Percentiles rank a stretch among this genome's conserved stretches.
Evolutionary conservation across 2,329 filamentous ascomycete genomes (phyloP).

Genomic region (Clarireedia homoeocarpa): DNA sequence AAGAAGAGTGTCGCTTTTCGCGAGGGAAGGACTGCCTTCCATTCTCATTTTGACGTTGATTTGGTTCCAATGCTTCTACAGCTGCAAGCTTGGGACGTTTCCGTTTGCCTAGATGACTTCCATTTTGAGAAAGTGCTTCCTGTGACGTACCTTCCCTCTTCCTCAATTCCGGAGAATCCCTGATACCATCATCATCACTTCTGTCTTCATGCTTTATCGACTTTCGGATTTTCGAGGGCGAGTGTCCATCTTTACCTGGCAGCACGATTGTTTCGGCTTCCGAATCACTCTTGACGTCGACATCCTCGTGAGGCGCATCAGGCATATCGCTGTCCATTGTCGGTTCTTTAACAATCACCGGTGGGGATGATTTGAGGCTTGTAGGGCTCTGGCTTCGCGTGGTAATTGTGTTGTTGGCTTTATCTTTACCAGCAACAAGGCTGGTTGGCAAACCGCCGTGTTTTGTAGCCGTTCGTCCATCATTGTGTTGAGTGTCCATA

Average conservation of each 20-base stretch:
- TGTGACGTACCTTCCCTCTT: slow-evolving; percentile 1
- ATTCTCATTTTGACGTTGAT: slow-evolving; percentile 1
- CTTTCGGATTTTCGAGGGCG: slow-evolving; percentile 55
- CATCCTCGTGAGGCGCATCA: slow-evolving; percentile 14
- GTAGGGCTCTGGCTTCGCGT: slow-evolving; percentile 21
- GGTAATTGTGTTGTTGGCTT: slow-evolving; percentile 12
- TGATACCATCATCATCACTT: slow-evolving; percentile 44
- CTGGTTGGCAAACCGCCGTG: slow-evolving; percentile 17
- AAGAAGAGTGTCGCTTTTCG: slow-evolving; percentile 24
- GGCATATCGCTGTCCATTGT: slow-evolving; percentile 18
- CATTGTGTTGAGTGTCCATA: slow-evolving; percentile 27
- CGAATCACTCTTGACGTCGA: slow-evolving; percentile 50
- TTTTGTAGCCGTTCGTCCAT: slow-evolving; percentile 18
- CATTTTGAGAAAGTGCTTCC: slow-evolving; percentile 21
- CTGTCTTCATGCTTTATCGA: slow-evolving; percentile 55
- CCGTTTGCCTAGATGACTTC: slow-evolving; percentile 36
- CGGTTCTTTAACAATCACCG: slow-evolving; percentile 14
- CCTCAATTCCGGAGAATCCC: slow-evolving; percentile 14
- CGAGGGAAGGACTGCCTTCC: slow-evolving; percentile 41
- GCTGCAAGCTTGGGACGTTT: slow-evolving; percentile 36
- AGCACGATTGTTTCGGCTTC: slow-evolving; percentile 67
- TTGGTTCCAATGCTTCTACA: slow-evolving; percentile 1
- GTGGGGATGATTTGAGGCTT: slow-evolving; percentile 27
- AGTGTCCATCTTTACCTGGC: slow-evolving; percentile 56
- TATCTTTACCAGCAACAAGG: slow-evolving; percentile 17